These are phyloP conservation scores for Blastocystis sp. DNA, from an alignment of 352 stramenopile species.

Conservation along the genomic window DNA sequence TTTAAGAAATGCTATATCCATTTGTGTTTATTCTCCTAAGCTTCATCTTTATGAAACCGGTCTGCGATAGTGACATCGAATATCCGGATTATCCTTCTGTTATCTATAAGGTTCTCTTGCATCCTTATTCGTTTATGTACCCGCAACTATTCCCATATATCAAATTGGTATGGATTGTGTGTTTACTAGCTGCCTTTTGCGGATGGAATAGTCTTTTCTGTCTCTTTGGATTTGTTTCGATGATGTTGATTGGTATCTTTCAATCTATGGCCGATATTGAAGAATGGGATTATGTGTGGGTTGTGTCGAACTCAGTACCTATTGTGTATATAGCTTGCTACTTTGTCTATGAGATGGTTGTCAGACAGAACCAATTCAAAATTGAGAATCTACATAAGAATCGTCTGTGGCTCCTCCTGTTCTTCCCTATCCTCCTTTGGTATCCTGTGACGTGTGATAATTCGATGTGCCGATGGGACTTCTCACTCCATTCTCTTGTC, in stretches of 20 bases:
- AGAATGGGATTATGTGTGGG: slow-evolving; percentile 43
- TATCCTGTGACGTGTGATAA: neutral
- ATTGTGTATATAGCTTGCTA: slow-evolving; percentile 10
- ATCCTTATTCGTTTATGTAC: neutral
- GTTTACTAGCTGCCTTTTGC: neutral
- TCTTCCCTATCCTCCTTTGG: slow-evolving; percentile 24
- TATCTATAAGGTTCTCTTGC: neutral
- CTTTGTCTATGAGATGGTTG: neutral
- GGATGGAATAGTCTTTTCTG: slow-evolving; percentile 24
- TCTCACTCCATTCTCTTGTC: neutral
- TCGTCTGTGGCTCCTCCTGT: neutral
- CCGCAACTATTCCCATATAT: neutral
- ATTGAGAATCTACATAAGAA: neutral
- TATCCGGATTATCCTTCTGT: neutral
- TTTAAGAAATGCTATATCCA: slow-evolving; percentile 13
- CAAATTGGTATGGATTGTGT: slow-evolving; percentile 7
- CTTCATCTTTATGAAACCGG: slow-evolving; percentile 5
- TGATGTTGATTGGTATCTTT: slow-evolving; percentile 27
- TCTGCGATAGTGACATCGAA: slow-evolving; percentile 17
- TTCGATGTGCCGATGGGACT: neutral
- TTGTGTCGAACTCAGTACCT: slow-evolving; percentile 19
- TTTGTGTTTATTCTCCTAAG: slow-evolving; percentile 15
- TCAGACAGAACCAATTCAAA: neutral
- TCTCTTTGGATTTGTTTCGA: slow-evolving; percentile 34
- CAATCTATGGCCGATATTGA: neutral